Conservation (phyloP, 768 basidiomycete genomes). For the Lentinula sp. region DNA sequence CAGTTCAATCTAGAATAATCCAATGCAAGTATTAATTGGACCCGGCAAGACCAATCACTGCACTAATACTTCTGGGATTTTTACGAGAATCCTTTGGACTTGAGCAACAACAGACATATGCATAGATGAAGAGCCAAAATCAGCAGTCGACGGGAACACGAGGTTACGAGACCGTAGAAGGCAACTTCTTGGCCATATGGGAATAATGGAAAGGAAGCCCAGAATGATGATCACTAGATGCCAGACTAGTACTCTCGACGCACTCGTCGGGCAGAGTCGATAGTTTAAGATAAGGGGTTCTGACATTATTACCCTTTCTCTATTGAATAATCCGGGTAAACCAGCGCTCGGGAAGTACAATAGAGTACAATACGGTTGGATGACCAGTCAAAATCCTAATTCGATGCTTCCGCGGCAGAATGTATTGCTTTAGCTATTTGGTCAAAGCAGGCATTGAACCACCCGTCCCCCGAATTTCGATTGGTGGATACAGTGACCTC, state of each 20-base stretch:
- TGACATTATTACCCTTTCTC: no score
- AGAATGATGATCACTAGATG: neutral
- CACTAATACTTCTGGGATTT: neutral
- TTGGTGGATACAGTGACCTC: constrained; percentile 3
- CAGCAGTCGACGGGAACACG: neutral
- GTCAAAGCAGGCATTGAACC: constrained; percentile 62
- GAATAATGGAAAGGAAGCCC: neutral
- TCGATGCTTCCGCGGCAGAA: neutral
- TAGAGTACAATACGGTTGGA: no score
- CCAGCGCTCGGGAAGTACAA: no score
- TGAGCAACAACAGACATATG: neutral
- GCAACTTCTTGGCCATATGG: constrained; percentile 6
- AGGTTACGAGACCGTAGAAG: neutral
- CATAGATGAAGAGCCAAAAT: neutral
- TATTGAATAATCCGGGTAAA: no score
- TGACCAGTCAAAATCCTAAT: neutral
- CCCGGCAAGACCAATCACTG: neutral
- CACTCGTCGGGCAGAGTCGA: neutral
- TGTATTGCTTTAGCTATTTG: constrained; percentile 46
- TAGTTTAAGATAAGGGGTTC: neutral
- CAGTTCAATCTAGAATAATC: neutral
- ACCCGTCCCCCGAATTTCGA: constrained; percentile 28
- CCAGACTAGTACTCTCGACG: neutral
- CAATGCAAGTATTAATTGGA: neutral
- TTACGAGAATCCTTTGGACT: neutral